Evolutionary conservation across 2,329 filamentous ascomycete species (phyloP), one percentile per base, ranked within the genome.

Genomic region (Dactylellina parvicollis): DNA sequence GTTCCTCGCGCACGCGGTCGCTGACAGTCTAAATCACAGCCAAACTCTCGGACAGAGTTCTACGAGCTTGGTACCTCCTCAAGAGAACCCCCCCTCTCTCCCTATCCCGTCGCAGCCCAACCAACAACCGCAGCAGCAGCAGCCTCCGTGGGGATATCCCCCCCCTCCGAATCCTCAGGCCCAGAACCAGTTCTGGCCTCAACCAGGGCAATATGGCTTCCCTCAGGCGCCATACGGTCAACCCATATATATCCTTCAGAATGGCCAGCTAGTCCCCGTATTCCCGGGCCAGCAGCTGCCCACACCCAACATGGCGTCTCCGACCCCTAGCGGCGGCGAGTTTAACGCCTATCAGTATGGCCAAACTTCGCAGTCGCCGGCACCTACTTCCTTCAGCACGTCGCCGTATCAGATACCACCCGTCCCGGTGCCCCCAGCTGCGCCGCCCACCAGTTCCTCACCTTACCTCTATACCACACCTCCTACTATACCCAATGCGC

Each of bases 161-260:
- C 32, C 66, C 18, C 64, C 66, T 22, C 57, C 66, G 14, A 72
- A 59, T 28, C 40, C 57, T 18, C 57, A 38, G 12, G 24, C 50
- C 20, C 66, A 64, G 26, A 40, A 32, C 52, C 57, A 72, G 50
- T 72, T 72, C 18, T 72, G 66, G 66, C 66, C 57, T 20, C 50
- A 32, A 26, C 66, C 46, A 22, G 57, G 59, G 10, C 66, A 64
- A 22, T 72, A 64, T 72, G 66, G 57, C 8, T 72, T 57, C 20
- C 57, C 66, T 28, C 57, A 71, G 56, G 40, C 32, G 2, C 66
- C 66, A 0, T 71, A 71, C 32, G 56, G 66, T 10, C 66, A 64
- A 28, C 66, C 66, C 24, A 59, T 60, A 18, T 72, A 72, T 16
- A 59, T 65, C 20, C 34, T 72, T 44, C 67, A 72, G 32, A 65